Evolutionary conservation across 73 alveolate genomes (phyloP).

Genomic region (Diophrys appendiculata): DNA sequence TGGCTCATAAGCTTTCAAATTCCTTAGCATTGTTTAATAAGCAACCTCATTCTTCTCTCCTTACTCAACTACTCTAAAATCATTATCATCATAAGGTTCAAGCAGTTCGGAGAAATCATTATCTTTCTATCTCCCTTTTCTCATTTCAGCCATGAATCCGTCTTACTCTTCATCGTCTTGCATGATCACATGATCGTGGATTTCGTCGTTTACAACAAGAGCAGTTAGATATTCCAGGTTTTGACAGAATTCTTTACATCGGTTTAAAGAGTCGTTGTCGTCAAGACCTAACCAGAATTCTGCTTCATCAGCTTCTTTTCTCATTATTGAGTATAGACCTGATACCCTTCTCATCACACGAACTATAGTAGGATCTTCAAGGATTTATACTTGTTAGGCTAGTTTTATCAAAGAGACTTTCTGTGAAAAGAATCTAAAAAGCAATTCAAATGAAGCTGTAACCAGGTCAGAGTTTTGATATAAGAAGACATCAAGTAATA

Average conservation of each 20-base stretch:
- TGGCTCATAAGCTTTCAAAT: conserved; percentile 29
- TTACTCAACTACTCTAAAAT: conserved; percentile 1
- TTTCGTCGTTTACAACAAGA: no score
- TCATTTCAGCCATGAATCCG: no score
- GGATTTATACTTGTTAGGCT: conserved; percentile 29
- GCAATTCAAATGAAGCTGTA: conserved; percentile 26
- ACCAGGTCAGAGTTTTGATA: conserved; percentile 25
- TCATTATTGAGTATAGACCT: conserved; percentile 12
- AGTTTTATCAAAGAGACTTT: conserved; percentile 24
- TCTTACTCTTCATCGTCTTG: no score
- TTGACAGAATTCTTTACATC: no score
- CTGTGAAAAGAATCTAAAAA: conserved; percentile 33
- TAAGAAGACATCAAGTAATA: conserved; percentile 32
- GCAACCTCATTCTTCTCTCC: conserved; percentile 14
- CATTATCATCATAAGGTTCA: not conserved
- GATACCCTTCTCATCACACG: conserved; percentile 27
- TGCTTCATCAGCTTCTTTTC: conserved; percentile 44
- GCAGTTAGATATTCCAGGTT: no score
- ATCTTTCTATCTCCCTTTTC: no score
- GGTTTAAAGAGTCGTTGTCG: conserved; percentile 29
- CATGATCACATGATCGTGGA: no score
- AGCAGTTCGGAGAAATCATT: no score
- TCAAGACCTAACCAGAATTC: conserved; percentile 51
- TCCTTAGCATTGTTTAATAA: conserved; percentile 38
- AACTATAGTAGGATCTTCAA: conserved; percentile 30